Evolutionary conservation across 352 stramenopile genomes (phyloP).

Genomic region (Globisporangium mamillatum): DNA sequence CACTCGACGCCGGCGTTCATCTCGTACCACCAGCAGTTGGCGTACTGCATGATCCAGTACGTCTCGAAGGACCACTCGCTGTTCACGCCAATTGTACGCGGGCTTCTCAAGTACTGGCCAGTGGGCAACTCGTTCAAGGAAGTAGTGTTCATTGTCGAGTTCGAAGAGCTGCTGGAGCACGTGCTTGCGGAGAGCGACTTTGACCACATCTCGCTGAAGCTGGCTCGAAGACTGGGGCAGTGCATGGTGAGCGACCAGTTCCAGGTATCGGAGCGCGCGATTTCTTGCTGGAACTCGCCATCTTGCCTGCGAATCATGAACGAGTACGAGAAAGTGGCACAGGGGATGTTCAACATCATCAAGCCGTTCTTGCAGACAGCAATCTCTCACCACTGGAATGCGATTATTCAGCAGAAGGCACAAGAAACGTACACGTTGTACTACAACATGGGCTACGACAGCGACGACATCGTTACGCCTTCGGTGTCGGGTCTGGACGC

Average conservation of each 20-base stretch:
- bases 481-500: constrained; percentile 20
- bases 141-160: constrained; percentile 87
- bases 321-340: constrained; percentile 84
- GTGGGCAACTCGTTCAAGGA: constrained; percentile 88
- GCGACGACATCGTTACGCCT: constrained; percentile 42
- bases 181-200: constrained; percentile 79
- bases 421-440: constrained; percentile 86
- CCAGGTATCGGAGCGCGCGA: constrained; percentile 80
- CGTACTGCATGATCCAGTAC: constrained; percentile 90
- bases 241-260: constrained; percentile 85
- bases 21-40: constrained; percentile 86
- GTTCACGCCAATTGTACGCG: constrained; percentile 79
- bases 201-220: constrained; percentile 50
- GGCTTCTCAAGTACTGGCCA: constrained; percentile 82
- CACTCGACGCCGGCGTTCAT: constrained; percentile 84
- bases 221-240: constrained; percentile 63
- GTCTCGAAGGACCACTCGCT: constrained; percentile 86
- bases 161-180: constrained; percentile 88
- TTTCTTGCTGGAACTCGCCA: constrained; percentile 79
- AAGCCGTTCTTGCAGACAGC: constrained; percentile 64
- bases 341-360: constrained; percentile 83
- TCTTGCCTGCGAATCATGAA: constrained; percentile 87
- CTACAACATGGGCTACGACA: constrained; percentile 90
- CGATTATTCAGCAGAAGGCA: constrained; percentile 81
- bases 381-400: constrained; percentile 72